A percentile compares a stretch with the other conserved stretches of the same genome.
phyloP scores from a whole-genome alignment of 1,284 basidiomycete species.

The Rhodotorula glutinis region DNA sequence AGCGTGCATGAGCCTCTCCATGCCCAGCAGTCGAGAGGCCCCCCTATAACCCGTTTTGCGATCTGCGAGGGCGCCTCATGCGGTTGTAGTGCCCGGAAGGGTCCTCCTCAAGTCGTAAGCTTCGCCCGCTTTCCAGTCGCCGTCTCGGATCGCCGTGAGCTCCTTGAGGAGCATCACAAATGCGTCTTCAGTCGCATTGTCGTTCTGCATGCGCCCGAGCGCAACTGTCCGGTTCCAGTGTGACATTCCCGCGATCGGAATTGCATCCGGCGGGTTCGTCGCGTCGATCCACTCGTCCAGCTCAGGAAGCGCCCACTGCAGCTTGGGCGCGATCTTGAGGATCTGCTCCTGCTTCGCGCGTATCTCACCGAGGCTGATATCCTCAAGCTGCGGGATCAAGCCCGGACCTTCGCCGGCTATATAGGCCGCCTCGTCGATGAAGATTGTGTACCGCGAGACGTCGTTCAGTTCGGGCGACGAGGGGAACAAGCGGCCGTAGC shows the following conservation, averaged over 20 bases:
- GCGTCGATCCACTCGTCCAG: conserved; percentile 16
- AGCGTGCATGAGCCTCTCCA: too few relatives aligned
- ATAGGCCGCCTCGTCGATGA: conserved; percentile 36
- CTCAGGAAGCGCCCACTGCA: conserved; percentile 33
- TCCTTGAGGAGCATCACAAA: conserved; percentile 33
- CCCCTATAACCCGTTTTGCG: too few relatives aligned
- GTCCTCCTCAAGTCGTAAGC: conserved; percentile 26
- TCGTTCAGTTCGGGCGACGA: conserved; percentile 38
- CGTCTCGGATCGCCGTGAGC: conserved; percentile 26
- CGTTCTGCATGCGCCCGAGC: neutral
- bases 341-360: conserved; percentile 32
- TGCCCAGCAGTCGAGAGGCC: too few relatives aligned
- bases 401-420: conserved; percentile 24
- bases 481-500: conserved; percentile 38
- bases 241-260: conserved; percentile 5
- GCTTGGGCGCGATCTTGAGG: conserved; percentile 16
- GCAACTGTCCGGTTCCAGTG: conserved; percentile 19
- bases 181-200: conserved; percentile 27
- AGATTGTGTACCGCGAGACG: conserved; percentile 28
- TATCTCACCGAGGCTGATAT: conserved; percentile 19
- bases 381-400: conserved; percentile 29
- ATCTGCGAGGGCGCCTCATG: too few relatives aligned
- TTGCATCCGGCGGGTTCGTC: neutral
- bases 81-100: too few relatives aligned
- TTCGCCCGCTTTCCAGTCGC: conserved; percentile 27